These are phyloP conservation scores for Ceratocystiopsis brevicomis DNA, from an alignment of 2,329 filamentous ascomycete genomes.

Conservation along the genomic window DNA sequence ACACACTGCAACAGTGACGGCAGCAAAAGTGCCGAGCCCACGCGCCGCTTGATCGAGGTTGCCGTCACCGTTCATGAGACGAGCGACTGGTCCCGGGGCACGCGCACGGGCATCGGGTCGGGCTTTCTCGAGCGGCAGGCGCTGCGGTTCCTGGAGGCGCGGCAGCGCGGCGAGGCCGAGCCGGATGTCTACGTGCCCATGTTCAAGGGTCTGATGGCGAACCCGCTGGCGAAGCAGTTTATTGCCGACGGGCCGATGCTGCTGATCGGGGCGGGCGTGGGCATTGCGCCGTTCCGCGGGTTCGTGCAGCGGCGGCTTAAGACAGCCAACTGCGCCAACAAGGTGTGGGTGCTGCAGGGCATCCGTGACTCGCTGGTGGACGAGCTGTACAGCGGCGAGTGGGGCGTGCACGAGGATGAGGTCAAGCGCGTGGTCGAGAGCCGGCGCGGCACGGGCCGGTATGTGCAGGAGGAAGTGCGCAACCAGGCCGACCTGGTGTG, in stretches of 20 bases:
- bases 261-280: conserved; percentile 87
- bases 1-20: conserved; percentile 16
- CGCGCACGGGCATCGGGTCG: conserved; percentile 70
- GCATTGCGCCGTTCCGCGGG: conserved; percentile 90
- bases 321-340: conserved; percentile 91
- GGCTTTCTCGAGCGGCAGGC: conserved; percentile 87
- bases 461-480: conserved; percentile 89
- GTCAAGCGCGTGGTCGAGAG: conserved; percentile 69
- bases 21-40: no score
- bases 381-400: conserved; percentile 91
- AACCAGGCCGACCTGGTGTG: conserved; percentile 92
- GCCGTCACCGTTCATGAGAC: conserved; percentile 92
- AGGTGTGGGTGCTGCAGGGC: conserved; percentile 91
- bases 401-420: conserved; percentile 79
- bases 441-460: conserved; percentile 59
- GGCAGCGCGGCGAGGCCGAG: conserved; percentile 36
- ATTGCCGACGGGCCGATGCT: conserved; percentile 92
- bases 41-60: conserved; percentile 67
- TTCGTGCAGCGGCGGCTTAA: conserved; percentile 89
- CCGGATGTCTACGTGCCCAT: conserved; percentile 67
- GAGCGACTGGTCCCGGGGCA: conserved; percentile 53
- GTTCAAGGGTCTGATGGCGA: conserved; percentile 97
- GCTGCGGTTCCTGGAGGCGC: conserved; percentile 47
- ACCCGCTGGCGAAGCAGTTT: conserved; percentile 82
- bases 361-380: conserved; percentile 87